These are phyloP conservation scores for Oryza meridionalis DNA, from an alignment of 176 grass and related monocot genomes.

Conservation along the genomic window DNA sequence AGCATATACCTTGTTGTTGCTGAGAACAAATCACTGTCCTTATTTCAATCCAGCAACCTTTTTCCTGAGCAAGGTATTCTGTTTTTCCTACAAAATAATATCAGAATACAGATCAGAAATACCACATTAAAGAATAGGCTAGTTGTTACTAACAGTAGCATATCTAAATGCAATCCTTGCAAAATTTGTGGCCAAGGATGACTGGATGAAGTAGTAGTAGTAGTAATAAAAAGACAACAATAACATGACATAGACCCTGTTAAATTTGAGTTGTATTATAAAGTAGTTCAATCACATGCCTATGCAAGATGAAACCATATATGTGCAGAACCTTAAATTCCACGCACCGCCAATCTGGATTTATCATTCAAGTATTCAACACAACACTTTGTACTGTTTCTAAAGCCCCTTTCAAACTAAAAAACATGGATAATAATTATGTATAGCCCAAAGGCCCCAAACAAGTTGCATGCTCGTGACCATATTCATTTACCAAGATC, in stretches of 20 bases:
- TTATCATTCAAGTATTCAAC: not conserved
- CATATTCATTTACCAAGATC: conserved; percentile 24
- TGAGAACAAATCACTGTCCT: conserved; percentile 11
- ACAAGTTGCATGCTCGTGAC: not conserved
- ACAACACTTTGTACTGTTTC: not conserved
- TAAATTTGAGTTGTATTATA: conserved; percentile 16
- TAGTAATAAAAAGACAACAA: not conserved
- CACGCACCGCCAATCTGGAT: not conserved
- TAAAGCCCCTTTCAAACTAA: not conserved
- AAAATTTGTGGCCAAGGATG: not conserved
- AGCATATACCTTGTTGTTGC: conserved; percentile 16
- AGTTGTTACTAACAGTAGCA: not conserved
- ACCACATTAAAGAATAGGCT: not conserved
- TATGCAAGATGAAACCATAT: not conserved
- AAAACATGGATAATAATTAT: conserved; percentile 12
- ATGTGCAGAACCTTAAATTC: not conserved
- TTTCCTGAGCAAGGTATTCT: conserved; percentile 15
- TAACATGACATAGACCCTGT: not conserved
- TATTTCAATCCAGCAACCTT: conserved; percentile 31
- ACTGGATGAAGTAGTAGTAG: not conserved
- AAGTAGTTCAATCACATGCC: not conserved
- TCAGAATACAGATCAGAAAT: conserved; percentile 4
- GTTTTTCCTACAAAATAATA: conserved; percentile 31
- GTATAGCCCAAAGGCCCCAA: not conserved
- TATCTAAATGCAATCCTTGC: not conserved